phyloP scores from a whole-genome alignment of 1,284 basidiomycete genomes.

The Ganoderma meredithae region DNA sequence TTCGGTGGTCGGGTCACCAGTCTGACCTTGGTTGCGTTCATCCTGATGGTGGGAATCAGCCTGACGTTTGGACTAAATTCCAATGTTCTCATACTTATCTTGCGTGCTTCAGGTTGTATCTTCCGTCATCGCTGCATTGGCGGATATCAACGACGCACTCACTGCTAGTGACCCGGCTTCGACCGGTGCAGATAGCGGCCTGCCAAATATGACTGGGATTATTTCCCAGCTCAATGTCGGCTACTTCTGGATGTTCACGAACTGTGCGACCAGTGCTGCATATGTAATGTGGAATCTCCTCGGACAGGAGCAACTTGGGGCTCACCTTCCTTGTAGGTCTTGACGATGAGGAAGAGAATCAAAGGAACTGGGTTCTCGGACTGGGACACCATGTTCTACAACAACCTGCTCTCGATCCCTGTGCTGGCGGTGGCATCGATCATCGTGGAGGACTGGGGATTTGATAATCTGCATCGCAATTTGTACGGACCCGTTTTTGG shows the following conservation, averaged over 20 bases:
- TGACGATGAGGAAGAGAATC: constrained; percentile 97
- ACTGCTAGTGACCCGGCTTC: constrained; percentile 53
- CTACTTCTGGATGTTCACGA: constrained; percentile 96
- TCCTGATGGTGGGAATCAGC: constrained; percentile 79
- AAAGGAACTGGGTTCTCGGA: constrained; percentile 98
- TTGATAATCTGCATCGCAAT: constrained; percentile 80
- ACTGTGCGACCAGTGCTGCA: constrained; percentile 91
- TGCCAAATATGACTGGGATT: constrained; percentile 55
- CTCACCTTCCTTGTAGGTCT: constrained; percentile 59
- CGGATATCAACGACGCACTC: constrained; percentile 76
- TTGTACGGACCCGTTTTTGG: constrained; percentile 68
- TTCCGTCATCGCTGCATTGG: constrained; percentile 95
- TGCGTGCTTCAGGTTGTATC: constrained; percentile 76
- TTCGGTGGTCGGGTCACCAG: constrained; percentile 91
- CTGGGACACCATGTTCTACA: constrained; percentile 99
- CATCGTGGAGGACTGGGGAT: constrained; percentile 91
- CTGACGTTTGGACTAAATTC: not conserved
- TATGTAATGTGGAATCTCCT: constrained; percentile 69
- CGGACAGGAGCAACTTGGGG: not conserved
- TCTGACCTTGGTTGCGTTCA: constrained; percentile 89
- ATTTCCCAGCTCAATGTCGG: constrained; percentile 78
- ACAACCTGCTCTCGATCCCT: constrained; percentile 96
- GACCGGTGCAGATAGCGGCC: constrained; percentile 46
- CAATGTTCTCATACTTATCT: not conserved
- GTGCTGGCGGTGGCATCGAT: constrained; percentile 87